These are phyloP conservation scores for Ramalina intermedia DNA, from an alignment of 495 filamentous ascomycete species.

Conservation along the genomic window DNA sequence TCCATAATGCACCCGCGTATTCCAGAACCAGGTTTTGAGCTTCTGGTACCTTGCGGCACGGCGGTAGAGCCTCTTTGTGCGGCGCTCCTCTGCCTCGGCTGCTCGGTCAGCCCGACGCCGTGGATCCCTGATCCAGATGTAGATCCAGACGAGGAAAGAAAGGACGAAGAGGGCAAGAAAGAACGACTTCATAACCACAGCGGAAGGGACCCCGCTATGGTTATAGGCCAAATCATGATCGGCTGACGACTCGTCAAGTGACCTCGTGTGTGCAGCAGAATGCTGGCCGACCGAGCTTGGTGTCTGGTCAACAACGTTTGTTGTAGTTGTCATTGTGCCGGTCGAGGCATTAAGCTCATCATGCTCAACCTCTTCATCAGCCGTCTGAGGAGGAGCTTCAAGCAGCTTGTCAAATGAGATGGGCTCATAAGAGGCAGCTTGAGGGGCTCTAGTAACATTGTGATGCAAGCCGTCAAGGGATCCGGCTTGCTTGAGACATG, in stretches of 20 bases:
- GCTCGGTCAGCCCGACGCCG: slow-evolving; percentile 24
- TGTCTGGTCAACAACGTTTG: not conserved
- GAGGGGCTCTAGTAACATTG: not conserved
- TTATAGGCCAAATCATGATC: not conserved
- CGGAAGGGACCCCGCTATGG: not conserved
- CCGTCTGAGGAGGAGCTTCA: not conserved
- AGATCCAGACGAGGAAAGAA: slow-evolving; percentile 20
- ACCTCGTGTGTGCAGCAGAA: not conserved
- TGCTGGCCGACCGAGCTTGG: not conserved
- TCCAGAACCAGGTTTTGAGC: slow-evolving; percentile 22
- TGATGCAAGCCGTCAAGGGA: not conserved
- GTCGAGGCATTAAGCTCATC: not conserved
- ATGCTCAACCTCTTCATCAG: not conserved
- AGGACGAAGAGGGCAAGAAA: slow-evolving; percentile 17
- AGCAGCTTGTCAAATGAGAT: not conserved
- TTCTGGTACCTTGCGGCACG: slow-evolving; percentile 26
- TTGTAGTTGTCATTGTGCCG: too few relatives aligned
- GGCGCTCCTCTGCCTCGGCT: slow-evolving; percentile 26
- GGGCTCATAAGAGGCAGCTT: not conserved
- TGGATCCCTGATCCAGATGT: slow-evolving; percentile 21
- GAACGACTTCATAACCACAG: slow-evolving; percentile 7
- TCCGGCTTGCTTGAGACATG: not conserved
- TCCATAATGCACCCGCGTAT: slow-evolving; percentile 9
- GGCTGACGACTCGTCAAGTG: not conserved
- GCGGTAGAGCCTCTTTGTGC: slow-evolving; percentile 24